phyloP scores from a whole-genome alignment of 2,329 filamentous ascomycete species.

The Fusarium continuum region DNA sequence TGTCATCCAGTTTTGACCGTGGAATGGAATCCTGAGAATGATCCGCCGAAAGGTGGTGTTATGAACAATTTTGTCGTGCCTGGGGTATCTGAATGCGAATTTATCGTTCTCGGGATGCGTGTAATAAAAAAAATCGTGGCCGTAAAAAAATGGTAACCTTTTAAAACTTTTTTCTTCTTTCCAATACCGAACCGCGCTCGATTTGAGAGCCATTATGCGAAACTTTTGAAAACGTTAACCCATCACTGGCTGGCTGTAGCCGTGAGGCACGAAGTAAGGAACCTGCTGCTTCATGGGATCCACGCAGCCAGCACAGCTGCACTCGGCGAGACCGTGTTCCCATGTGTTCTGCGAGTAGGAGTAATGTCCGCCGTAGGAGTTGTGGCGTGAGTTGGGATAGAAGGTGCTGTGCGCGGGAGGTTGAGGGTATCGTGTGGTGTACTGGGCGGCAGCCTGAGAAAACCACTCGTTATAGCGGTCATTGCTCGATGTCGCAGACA shows the following conservation, averaged over 20 bases:
- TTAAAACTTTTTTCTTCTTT: constrained; percentile 44
- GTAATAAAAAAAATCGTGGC: constrained; percentile 47
- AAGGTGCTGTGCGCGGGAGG: constrained; percentile 53
- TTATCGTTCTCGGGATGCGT: constrained; percentile 47
- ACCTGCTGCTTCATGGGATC: constrained; percentile 58
- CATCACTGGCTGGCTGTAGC: constrained; percentile 65
- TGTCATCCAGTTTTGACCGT: constrained; percentile 26
- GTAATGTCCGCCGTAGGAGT: constrained; percentile 55
- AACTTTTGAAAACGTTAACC: constrained; percentile 51
- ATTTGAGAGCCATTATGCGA: constrained; percentile 33
- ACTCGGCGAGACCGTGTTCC: constrained; percentile 62
- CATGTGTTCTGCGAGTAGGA: constrained; percentile 58
- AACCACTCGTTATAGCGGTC: constrained; percentile 69
- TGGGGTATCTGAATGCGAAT: constrained; percentile 54
- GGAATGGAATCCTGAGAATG: constrained; percentile 40
- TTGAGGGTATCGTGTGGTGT: constrained; percentile 57
- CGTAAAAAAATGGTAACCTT: constrained; percentile 44
- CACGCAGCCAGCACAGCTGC: constrained; percentile 59
- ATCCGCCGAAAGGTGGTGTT: constrained; percentile 44
- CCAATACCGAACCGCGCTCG: constrained; percentile 31
- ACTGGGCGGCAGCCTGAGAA: constrained; percentile 54
- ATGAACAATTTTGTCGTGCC: constrained; percentile 50
- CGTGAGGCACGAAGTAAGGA: constrained; percentile 59
- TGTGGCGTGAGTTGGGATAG: constrained; percentile 52
- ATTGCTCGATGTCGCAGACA: constrained; percentile 64